Conservation (phyloP, 164 flowering plant genomes). For the Magnolia officinalis region DNA sequence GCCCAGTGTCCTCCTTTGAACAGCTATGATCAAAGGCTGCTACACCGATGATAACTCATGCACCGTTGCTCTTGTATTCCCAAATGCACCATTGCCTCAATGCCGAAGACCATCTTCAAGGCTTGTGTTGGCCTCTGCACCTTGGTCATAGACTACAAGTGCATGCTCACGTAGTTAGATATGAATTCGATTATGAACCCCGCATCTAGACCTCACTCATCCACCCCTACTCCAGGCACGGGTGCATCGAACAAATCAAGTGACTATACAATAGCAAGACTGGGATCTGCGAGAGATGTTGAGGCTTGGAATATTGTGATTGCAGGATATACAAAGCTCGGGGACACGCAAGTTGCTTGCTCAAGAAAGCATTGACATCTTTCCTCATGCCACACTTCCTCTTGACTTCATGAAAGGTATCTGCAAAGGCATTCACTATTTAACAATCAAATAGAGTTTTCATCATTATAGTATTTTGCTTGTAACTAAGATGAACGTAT, state of each 20-base stretch:
- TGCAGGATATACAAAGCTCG: slow-evolving; percentile 1
- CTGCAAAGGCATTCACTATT: too few species aligned
- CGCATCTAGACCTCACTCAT: slow-evolving; percentile 16
- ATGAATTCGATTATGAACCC: slow-evolving; percentile 10
- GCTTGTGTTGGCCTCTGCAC: slow-evolving; percentile 12
- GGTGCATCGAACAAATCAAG: slow-evolving; percentile 2
- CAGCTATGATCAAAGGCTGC: slow-evolving; percentile 22
- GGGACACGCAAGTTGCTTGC: slow-evolving; percentile 17
- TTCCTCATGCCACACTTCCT: too few species aligned
- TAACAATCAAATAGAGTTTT: too few species aligned
- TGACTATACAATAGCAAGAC: slow-evolving; percentile 12
- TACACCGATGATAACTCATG: slow-evolving; percentile 1
- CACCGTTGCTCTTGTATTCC: slow-evolving; percentile 8
- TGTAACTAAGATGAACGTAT: too few species aligned
- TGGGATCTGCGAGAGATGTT: slow-evolving; percentile 10
- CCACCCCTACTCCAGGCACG: slow-evolving; percentile 10
- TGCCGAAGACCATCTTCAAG: slow-evolving; percentile 14
- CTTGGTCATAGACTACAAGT: slow-evolving; percentile 11
- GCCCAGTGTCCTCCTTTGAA: slow-evolving; percentile 18
- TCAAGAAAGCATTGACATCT: neutral
- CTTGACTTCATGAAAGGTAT: too few species aligned
- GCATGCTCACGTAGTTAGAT: slow-evolving; percentile 19
- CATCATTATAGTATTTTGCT: too few species aligned
- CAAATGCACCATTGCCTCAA: slow-evolving; percentile 3
- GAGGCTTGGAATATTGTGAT: slow-evolving; percentile 23